Evolutionary conservation across 768 basidiomycete species (phyloP).

Genomic region (Agaricus blazei): DNA sequence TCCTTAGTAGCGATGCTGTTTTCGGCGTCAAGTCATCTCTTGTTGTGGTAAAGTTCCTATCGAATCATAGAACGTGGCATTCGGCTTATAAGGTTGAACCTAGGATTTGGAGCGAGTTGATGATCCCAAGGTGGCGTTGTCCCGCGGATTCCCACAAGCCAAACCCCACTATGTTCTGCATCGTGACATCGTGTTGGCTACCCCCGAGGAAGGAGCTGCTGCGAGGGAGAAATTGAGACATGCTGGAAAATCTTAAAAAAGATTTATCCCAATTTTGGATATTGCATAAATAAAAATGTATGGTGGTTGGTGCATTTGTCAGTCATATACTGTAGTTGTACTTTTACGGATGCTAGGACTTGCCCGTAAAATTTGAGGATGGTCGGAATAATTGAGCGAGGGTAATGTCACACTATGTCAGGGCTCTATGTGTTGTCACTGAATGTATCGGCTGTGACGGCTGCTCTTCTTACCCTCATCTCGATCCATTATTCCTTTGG

Average conservation of each 20-base stretch:
- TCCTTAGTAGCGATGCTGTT: conserved; percentile 65
- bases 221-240: conserved; percentile 21
- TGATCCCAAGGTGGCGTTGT: conserved; percentile 48
- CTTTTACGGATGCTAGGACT: too few species aligned
- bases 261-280: too few species aligned
- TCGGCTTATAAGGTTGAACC: conserved; percentile 7
- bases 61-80: background rate
- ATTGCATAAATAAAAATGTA: background rate
- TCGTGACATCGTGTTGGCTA: conserved; percentile 38
- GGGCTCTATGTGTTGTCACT: background rate
- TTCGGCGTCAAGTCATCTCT: conserved; percentile 81
- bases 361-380: too few species aligned
- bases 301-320: too few species aligned
- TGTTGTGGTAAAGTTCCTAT: conserved; percentile 55
- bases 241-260: background rate
- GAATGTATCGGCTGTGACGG: background rate
- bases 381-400: too few species aligned
- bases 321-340: too few species aligned
- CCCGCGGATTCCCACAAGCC: conserved; percentile 45
- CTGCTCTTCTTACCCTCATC: background rate
- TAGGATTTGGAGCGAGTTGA: conserved; percentile 51
- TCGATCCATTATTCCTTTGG: background rate
- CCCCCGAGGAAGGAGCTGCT: conserved; percentile 29
- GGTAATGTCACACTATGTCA: too few species aligned
- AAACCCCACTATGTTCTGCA: conserved; percentile 34